Evolutionary conservation across 805 yeast genomes (phyloP).

Genomic region (Wickerhamiella kurtzmanii): DNA sequence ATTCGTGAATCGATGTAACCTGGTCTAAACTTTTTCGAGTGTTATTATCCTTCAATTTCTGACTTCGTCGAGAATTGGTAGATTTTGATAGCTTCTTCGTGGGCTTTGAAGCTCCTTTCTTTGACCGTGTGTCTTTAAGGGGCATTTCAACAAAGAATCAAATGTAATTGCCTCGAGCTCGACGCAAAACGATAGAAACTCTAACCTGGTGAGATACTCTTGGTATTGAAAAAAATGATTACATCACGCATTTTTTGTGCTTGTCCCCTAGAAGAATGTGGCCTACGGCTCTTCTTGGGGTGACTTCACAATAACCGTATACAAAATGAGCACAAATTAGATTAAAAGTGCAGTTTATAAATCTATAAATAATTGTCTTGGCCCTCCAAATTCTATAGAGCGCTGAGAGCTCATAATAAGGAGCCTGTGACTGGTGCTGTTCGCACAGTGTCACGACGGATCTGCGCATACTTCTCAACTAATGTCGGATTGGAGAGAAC

Average conservation of each 20-base stretch:
- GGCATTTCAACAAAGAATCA: neutral
- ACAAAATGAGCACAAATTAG: neutral
- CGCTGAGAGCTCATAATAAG: neutral
- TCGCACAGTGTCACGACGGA: conserved; percentile 31
- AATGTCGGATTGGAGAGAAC: conserved; percentile 48
- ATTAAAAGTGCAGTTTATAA: no score
- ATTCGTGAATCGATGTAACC: neutral
- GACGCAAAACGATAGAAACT: no score
- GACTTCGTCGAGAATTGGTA: neutral
- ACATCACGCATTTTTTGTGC: no score
- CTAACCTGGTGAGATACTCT: no score
- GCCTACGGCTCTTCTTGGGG: neutral
- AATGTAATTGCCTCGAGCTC: neutral
- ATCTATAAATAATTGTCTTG: neutral
- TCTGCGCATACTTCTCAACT: conserved; percentile 49
- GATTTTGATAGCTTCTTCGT: neutral
- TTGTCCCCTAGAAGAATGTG: no score
- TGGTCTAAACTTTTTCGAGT: neutral
- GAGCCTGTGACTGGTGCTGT: conserved; percentile 28
- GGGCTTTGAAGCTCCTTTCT: neutral
- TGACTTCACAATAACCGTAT: neutral
- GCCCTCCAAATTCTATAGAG: no score
- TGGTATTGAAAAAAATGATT: no score
- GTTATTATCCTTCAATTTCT: conserved; percentile 1
- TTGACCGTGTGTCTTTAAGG: neutral